Evolutionary conservation across 1,284 basidiomycete species (phyloP), one percentile per base, ranked within the genome.

Genomic region (Moesziomyces sp.): DNA sequence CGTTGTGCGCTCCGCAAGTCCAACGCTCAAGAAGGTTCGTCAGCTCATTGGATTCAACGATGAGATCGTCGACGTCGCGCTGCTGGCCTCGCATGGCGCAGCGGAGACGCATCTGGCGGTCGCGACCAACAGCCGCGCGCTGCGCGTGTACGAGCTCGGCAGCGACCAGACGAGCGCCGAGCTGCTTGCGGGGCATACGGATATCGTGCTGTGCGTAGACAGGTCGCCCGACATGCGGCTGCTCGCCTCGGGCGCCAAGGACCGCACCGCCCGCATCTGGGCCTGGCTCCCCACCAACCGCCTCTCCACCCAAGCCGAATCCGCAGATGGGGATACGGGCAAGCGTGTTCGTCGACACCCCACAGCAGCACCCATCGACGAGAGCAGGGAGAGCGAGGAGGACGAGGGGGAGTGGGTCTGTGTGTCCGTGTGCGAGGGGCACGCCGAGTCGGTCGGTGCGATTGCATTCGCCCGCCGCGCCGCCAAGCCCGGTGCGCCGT

Each of bases 11-110:
- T 56, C 52, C 10, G 45, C 74, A 13, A 54, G 26, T n/a, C 14
- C 26, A 85, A 94, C 9, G 84, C 88, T n/a, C 90, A 91, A n/a
- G 19, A 72, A 73, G 24, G 53, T 65, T 14, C 64, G 75, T 16
- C 95, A 97, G 78, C 86, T 99, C 67, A 90, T 99, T 68, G 97
- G 97, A 0, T 99, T 92, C 88, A 98, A 99, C 85, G 97, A 99
- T 85, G 95, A 99, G 85, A 94, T 99, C 76, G 92, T 98, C 52
- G 96, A 98, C 79, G 87, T 99, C 62, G 66, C 79, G 7, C 64
- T 84, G 5, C 64, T 83, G 0, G 40, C 49, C n/a, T 33, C 71
- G 42, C 11, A 52, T 16, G 58, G 3, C 6, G 42, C 11, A 3
- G n/a, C 64, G 44, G 90, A 92, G 79, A 88, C 90, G 1, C 91